Base-by-base conservation (phyloP, 495 filamentous ascomycete genomes). In the Xylaria cubensis region DNA sequence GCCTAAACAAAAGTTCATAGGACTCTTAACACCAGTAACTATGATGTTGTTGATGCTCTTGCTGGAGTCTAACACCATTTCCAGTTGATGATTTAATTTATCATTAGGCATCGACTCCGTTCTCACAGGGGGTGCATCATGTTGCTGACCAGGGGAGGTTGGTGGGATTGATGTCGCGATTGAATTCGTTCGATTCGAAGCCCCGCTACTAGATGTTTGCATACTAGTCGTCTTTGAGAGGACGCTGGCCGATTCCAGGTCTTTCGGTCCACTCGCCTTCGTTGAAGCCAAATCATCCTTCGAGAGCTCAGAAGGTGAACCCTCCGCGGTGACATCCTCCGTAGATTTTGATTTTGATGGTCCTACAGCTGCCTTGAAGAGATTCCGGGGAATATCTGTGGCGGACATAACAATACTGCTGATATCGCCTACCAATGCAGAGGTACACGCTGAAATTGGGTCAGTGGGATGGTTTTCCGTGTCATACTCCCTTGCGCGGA, bases 1-100 rank as follows among this genome's bases (percentile, higher is more conserved):
- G 17, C 89, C 91, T 51, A 97, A 82, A 15, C 92, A 90, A 69
- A 96, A 88, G 72, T 97, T 93, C 82, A 94, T 91, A 0, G 94
- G 94, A 0, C 91, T 90, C 80, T 91, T 89, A 65, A 95, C 80
- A n/a, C 89, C 87, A 21, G 90, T 89, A 42, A 86, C 86, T 6
- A 94, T 87, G 58, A 96, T 91, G 48, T 91, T 90, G 15, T 84
- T 82, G 46, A 92, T 83, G 17, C 90, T 88, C 73, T 89, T 92
- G 32, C 89, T 86, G 7, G 90, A 90, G 32, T 85, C 82, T 1
- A 92, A 68, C 3, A 88, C 88, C 39, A 84, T 84, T 29, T 92
- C 90, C 7, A 91, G 59, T 17, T 81, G 84, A 3, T 73, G 58
- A 21, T 50, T 73, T 19, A 68, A 5, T 44, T 24, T 50, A 50